A percentile compares a stretch with the other conserved stretches of the same genome.
Evolutionary conservation across 108 stramenopile genomes (phyloP).

Genomic region (Skeletonema tropicum): DNA sequence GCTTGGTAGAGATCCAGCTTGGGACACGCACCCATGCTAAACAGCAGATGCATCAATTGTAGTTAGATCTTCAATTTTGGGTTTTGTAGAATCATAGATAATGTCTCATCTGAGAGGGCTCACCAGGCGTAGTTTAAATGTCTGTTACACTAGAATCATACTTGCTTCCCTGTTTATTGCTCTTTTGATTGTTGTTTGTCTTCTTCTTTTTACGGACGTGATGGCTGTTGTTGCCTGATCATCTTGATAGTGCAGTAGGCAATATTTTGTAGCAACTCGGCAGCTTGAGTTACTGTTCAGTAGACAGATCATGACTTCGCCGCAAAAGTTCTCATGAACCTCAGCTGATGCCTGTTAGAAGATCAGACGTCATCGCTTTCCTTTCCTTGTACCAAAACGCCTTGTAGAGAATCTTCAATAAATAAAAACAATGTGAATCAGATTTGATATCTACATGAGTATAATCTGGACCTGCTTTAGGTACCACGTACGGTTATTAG

Average conservation of each 20-base stretch:
- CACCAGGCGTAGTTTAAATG: no score
- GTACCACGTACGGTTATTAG: no score
- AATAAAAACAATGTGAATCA: no score
- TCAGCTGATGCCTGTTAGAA: background rate
- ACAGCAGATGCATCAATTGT: conserved; percentile 76
- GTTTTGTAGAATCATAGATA: background rate
- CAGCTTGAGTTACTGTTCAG: background rate
- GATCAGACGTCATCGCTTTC: no score
- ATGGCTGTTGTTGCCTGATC: background rate
- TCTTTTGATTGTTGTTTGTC: background rate
- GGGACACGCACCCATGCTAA: no score
- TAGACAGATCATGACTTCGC: background rate
- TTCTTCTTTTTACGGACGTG: conserved; percentile 6
- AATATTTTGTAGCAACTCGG: background rate
- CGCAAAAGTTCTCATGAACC: background rate
- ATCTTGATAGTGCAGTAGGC: background rate
- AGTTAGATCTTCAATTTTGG: conserved; percentile 45
- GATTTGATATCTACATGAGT: no score
- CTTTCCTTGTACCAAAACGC: conserved; percentile 48
- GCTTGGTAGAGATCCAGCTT: conserved; percentile 61
- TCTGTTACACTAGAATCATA: background rate
- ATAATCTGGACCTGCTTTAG: no score
- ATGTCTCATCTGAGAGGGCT: no score
- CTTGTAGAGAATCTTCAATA: conserved; percentile 64
- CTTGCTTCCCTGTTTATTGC: background rate